phyloP scores from a whole-genome alignment of 306 rosid genomes.

The Malus asiatica region DNA sequence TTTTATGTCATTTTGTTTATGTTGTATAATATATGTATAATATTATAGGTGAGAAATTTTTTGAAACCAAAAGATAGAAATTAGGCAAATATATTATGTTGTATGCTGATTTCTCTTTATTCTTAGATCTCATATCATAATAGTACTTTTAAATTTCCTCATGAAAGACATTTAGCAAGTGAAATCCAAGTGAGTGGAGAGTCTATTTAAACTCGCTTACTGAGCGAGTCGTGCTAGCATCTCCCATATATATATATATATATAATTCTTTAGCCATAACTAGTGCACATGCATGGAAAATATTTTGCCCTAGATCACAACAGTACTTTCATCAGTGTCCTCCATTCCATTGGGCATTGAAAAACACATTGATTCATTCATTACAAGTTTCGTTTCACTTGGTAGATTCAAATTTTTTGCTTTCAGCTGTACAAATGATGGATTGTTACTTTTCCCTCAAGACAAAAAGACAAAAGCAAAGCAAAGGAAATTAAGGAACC shows the following conservation, averaged over 20 bases:
- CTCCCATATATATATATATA: too few species aligned
- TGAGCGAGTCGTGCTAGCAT: too few species aligned
- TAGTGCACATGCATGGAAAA: background rate
- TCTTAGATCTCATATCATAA: background rate
- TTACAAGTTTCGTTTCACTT: background rate
- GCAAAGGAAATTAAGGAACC: slow-evolving; percentile 1
- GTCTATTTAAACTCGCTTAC: too few species aligned
- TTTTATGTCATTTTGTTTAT: too few species aligned
- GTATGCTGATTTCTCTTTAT: background rate
- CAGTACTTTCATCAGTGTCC: background rate
- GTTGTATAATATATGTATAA: background rate
- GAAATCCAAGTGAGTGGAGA: too few species aligned
- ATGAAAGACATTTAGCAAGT: background rate
- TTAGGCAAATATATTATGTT: too few species aligned
- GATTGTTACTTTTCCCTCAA: background rate
- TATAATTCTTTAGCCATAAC: background rate
- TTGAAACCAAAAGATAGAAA: background rate
- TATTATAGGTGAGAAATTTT: background rate
- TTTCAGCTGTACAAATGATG: background rate
- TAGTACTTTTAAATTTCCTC: background rate
- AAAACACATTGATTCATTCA: background rate
- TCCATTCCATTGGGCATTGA: background rate
- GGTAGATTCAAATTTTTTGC: background rate
- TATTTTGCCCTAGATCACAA: too few species aligned
- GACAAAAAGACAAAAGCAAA: background rate